Evolutionary conservation across 306 rosid species (phyloP), one percentile per base, ranked within the genome.

Genomic region (Prunus armeniaca): DNA sequence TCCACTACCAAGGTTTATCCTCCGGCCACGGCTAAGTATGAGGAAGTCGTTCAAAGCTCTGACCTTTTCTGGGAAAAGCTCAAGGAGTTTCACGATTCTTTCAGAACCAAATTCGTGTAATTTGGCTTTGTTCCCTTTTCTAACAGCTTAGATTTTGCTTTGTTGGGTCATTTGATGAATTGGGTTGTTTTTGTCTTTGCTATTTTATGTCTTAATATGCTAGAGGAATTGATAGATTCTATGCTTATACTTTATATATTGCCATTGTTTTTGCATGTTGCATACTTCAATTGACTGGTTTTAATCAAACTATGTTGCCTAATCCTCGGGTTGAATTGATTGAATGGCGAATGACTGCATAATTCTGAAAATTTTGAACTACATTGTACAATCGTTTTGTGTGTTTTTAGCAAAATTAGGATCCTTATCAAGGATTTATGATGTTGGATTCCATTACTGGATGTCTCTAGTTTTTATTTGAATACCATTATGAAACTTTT

Each of bases 1-100:
- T 20, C 78, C 55, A 18, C 56, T 75, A 24, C 80, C 10, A 66
- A 71, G 65, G 43, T 78, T 47, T 93, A 89, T 65, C 94, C 96
- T 51, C 71, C 87, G 0, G 87, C 96, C 45, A 81, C 90, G 1
- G 90, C 95, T 67, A 57, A 58, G 19, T 91, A 84, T 65, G 85
- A 83, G 19, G 86, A 91, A 51, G 81, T 93, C 57, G 76, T 61
- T 82, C 84, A 71, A 76, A 82, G 88, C 78, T 47, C 89, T 3
- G 82, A 81, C 61, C 88, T 93, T 85, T 93, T 93, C 84, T 75
- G 75, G 76, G 82, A 77, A 71, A 89, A 84, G 76, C 95, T 93
- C 66, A 81, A 84, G 77, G 83, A 83, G 78, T 93, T 93, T 72
- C 96, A 93, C 72, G n/a, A 43, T 12, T 82, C 90, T 19, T 69